A percentile compares a stretch with the other conserved stretches of the same genome.
Evolutionary conservation across 2,329 filamentous ascomycete species (phyloP).

Genomic region (Alternaria brassicicola): DNA sequence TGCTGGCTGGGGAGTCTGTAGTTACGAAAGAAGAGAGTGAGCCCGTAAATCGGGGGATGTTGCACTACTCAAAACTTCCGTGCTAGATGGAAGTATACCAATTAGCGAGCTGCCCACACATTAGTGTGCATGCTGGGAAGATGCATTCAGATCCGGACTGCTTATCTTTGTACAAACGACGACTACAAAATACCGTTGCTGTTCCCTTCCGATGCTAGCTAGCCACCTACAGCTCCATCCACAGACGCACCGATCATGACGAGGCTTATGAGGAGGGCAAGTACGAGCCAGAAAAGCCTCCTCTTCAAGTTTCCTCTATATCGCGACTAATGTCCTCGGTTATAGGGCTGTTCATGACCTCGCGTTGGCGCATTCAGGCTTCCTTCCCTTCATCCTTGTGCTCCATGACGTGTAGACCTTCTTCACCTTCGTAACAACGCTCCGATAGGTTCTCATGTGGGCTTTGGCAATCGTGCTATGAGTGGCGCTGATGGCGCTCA

Average conservation of each 20-base stretch:
- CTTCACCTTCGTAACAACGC: neutral
- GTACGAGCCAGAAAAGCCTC: neutral
- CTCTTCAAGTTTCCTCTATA: slow-evolving; percentile 11
- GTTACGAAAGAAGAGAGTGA: neutral
- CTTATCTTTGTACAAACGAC: neutral
- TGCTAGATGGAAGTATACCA: neutral
- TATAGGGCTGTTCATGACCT: neutral
- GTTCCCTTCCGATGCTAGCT: neutral
- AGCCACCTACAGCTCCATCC: slow-evolving; percentile 1
- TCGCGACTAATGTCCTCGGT: slow-evolving; percentile 1
- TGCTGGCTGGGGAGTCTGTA: too few species aligned
- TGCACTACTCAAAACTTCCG: neutral
- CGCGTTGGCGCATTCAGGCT: neutral
- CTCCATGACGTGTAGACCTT: neutral
- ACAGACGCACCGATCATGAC: slow-evolving; percentile 1
- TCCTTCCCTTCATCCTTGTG: neutral
- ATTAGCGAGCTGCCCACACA: neutral
- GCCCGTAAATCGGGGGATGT: neutral
- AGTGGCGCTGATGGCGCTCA: neutral
- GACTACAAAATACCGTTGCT: neutral
- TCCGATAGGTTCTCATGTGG: neutral
- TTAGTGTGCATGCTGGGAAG: neutral
- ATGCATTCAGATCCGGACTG: neutral
- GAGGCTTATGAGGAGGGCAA: neutral
- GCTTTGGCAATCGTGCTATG: neutral